Conservation (phyloP, 75 land plant genomes). For the Azolla pinnata region DNA sequence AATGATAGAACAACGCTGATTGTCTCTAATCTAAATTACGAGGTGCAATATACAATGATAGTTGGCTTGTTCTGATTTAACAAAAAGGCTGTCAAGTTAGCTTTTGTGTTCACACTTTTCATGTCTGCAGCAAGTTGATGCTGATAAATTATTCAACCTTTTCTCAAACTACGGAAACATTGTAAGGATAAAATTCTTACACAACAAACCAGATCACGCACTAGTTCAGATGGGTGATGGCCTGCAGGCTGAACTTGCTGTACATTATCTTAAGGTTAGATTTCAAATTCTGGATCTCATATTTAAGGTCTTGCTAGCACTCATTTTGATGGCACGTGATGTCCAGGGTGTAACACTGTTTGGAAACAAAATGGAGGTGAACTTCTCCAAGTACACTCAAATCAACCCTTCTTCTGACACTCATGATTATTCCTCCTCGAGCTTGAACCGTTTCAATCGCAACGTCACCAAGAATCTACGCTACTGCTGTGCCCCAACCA, state of each 20-base stretch:
- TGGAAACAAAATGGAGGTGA: conserved; percentile 87
- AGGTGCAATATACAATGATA: conserved; percentile 34
- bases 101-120: neutral
- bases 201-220: conserved; percentile 97
- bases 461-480: conserved; percentile 84
- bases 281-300: neutral
- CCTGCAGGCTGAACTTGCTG: conserved; percentile 93
- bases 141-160: conserved; percentile 90
- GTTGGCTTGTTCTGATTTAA: neutral
- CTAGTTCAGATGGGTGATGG: conserved; percentile 95
- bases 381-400: conserved; percentile 79
- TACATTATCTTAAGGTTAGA: conserved; percentile 71
- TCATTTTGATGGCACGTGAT: neutral
- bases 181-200: conserved; percentile 74
- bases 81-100: neutral
- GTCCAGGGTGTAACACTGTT: conserved; percentile 73
- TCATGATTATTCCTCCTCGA: conserved; percentile 75
- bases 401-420: conserved; percentile 85
- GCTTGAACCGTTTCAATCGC: conserved; percentile 83
- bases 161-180: conserved; percentile 95
- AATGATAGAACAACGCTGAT: conserved; percentile 92
- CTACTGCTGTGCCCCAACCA: conserved; percentile 92
- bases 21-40: conserved; percentile 68
- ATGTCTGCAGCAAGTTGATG: conserved; percentile 63
- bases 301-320: neutral